Evolutionary conservation across 2,329 filamentous ascomycete genomes (phyloP).

Genomic region (Fusarium globosum): DNA sequence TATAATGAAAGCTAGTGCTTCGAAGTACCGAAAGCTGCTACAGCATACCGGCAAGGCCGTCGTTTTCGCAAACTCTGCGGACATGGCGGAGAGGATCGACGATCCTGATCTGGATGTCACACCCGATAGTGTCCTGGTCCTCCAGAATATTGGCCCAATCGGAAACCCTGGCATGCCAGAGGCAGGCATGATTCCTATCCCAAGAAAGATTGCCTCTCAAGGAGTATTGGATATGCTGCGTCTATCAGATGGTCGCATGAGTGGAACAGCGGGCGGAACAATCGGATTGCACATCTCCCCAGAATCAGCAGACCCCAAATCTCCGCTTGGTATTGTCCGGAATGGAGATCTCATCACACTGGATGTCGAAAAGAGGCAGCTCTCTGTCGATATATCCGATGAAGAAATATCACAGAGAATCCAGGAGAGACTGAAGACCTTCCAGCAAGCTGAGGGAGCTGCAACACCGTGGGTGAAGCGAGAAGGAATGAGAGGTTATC

Average conservation of each 20-base stretch:
- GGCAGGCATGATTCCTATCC: constrained; percentile 71
- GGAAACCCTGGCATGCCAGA: constrained; percentile 96
- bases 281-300: constrained; percentile 90
- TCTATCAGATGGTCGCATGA: constrained; percentile 88
- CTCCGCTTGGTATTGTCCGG: constrained; percentile 79
- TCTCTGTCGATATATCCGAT: constrained; percentile 69
- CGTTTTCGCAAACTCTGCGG: constrained; percentile 80
- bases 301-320: constrained; percentile 80
- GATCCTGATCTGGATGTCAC: constrained; percentile 70
- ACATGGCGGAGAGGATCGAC: constrained; percentile 74
- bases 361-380: constrained; percentile 74
- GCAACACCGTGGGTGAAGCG: constrained; percentile 16
- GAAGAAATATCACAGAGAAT: constrained; percentile 75
- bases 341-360: constrained; percentile 85
- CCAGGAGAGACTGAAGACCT: constrained; percentile 65
- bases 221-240: constrained; percentile 84
- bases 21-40: constrained; percentile 74
- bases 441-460: constrained; percentile 43
- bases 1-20: constrained; percentile 89
- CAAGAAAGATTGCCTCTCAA: constrained; percentile 81
- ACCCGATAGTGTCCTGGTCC: constrained; percentile 73
- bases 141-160: constrained; percentile 89
- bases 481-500: constrained; percentile 60
- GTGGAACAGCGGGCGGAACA: constrained; percentile 87
- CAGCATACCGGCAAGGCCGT: constrained; percentile 62